Percentiles rank a stretch among this genome's conserved stretches.
phyloP scores from a whole-genome alignment of 1,284 basidiomycete species.

The Gomphus bonarii region DNA sequence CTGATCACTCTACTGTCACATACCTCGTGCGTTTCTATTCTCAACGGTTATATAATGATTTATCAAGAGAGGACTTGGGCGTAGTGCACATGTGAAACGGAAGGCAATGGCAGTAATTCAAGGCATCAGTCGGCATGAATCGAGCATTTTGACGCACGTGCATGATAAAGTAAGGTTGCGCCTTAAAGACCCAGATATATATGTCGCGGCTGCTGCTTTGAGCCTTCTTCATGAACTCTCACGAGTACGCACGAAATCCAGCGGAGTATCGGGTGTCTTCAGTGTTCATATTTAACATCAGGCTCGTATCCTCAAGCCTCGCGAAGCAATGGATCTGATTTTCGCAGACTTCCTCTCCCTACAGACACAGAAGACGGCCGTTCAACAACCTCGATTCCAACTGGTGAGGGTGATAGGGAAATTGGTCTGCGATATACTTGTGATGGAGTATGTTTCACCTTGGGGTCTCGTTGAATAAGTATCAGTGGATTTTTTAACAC shows the following conservation, averaged over 20 bases:
- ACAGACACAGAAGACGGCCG: background rate
- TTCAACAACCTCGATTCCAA: background rate
- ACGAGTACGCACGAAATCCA: constrained; percentile 16
- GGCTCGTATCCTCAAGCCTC: constrained; percentile 1
- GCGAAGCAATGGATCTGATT: background rate
- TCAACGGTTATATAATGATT: constrained; percentile 6
- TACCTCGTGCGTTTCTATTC: constrained; percentile 46
- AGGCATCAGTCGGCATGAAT: constrained; percentile 38
- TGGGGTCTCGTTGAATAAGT: background rate
- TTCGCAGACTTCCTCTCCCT: background rate
- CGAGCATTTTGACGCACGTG: constrained; percentile 34
- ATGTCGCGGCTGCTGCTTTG: constrained; percentile 41
- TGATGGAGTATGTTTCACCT: background rate
- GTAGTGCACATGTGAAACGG: constrained; percentile 48
- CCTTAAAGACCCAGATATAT: constrained; percentile 35
- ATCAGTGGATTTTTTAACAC: background rate
- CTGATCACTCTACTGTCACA: constrained; percentile 55
- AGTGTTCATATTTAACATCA: background rate
- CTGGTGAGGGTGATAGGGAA: background rate
- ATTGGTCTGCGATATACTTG: background rate
- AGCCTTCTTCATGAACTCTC: constrained; percentile 21
- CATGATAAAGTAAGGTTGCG: constrained; percentile 29
- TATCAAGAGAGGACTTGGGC: constrained; percentile 8
- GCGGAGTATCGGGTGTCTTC: background rate
- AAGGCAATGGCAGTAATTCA: constrained; percentile 50